Percentiles rank a stretch among this genome's conserved stretches.
These are phyloP conservation scores for Mycena haematopus DNA, from an alignment of 768 basidiomycete species.

Conservation along the genomic window DNA sequence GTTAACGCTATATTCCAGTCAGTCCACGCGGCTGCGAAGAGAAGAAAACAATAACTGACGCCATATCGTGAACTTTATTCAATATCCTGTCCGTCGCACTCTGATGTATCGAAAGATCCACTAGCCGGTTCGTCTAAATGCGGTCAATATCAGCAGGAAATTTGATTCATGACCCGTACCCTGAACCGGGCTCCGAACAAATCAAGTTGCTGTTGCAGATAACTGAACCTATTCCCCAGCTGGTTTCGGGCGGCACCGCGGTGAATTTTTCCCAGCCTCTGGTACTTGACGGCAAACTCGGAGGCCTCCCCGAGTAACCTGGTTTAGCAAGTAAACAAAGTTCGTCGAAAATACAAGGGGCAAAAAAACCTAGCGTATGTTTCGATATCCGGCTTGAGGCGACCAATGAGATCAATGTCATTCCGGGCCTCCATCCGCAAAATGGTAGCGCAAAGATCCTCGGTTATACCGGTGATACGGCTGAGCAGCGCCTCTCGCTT, in stretches of 20 bases:
- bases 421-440: not conserved
- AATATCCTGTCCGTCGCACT: not conserved
- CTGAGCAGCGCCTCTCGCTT: not conserved
- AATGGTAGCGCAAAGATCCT: constrained; percentile 2
- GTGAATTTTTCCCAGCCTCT: not conserved
- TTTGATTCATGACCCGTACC: not conserved
- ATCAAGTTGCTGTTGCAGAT: not conserved
- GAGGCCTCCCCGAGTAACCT: not conserved
- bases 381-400: constrained; percentile 6
- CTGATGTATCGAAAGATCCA: constrained; percentile 11
- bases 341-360: not conserved
- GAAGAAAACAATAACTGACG: not conserved
- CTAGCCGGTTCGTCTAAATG: constrained; percentile 11
- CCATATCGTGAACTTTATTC: constrained; percentile 1
- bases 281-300: not conserved
- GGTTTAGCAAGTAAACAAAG: no score
- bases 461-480: not conserved
- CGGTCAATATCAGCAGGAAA: not conserved
- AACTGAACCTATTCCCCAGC: not conserved
- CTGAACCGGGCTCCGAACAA: constrained; percentile 12
- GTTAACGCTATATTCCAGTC: not conserved
- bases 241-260: not conserved
- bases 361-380: constrained; percentile 2
- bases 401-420: not conserved
- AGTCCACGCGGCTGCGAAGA: not conserved